Base-by-base conservation (phyloP, 1,284 basidiomycete species). In the Phenoliferia sp. region DNA sequence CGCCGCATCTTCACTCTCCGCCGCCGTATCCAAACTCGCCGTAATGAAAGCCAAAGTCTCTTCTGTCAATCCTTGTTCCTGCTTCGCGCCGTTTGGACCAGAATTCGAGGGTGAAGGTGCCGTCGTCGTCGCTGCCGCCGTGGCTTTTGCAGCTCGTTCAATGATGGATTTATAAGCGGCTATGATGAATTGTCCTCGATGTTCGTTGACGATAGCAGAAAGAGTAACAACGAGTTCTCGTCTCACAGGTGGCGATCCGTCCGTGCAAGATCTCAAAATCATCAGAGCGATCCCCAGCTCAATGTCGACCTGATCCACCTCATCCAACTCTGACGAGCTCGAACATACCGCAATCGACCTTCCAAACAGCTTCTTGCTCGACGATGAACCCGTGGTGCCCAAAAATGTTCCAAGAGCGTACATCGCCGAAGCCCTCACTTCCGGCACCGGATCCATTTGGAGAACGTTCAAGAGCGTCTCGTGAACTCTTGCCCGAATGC, bases 391-490 rank as follows among this genome's bases (percentile, higher is more conserved):
- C 66, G 88, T 90, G 1, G 94, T 90, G 32, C 95, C 95, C 77
- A 98, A 86, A 78, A 99, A 90, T 0, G 93, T 96, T 2, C 93
- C 91, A 7, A 99, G 84, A 0, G 95, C 94, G 76, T 92, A 98
- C 59, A 99, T 80, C 3, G 91, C 90, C 1, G 94, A 93, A 16
- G 90, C 88, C 17, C 95, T 86, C 22, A 99, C 96, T 78, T 99
- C 96, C 2, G 92, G 90, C 2, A 93, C 90, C 69, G 91, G 89
- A 73, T 97, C 94, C 28, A 65, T 63, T 34, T 88, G 85, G 56
- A 98, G 82, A 79, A 95, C 84, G 48, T 83, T 83, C 70, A 94
- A 89, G 48, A 99, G 84, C 73, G 90, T 89, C 74, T 94, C 90
- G 78, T 95, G 94, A 33, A 90, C 89, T 2, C 88, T 88, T 62